phyloP scores from a whole-genome alignment of 2,329 filamentous ascomycete species.

The Pseudocercospora macadamiae region DNA sequence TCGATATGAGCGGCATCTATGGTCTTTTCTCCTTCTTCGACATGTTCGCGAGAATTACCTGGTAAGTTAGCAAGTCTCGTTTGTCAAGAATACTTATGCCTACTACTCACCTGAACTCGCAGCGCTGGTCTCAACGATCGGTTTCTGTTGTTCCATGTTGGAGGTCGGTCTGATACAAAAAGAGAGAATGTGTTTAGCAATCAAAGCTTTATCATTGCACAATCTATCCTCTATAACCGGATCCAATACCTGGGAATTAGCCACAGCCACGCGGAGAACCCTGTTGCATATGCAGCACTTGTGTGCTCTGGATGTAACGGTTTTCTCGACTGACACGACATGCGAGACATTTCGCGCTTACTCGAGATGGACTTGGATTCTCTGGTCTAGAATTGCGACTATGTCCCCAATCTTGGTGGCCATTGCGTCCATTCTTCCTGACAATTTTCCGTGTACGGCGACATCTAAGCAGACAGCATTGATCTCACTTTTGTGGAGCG shows the following conservation, averaged over 20 bases:
- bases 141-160: neutral
- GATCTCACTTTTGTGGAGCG: no score
- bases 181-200: no score
- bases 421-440: no score
- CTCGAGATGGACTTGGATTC: neutral
- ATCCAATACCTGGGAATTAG: neutral
- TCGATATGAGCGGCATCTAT: conserved; percentile 35
- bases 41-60: no score
- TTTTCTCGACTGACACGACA: conserved; percentile 1
- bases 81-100: no score
- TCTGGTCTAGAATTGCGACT: no score
- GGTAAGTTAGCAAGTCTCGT: no score
- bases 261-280: conserved; percentile 6
- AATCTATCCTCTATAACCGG: neutral
- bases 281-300: neutral
- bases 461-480: no score
- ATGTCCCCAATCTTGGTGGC: no score
- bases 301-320: neutral
- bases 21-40: neutral
- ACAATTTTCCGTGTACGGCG: no score
- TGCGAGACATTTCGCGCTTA: neutral
- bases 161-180: neutral
- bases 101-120: neutral
- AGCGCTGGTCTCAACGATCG: neutral
- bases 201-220: neutral